These are phyloP conservation scores for Geosmithia flava DNA, from an alignment of 2,329 filamentous ascomycete genomes.

Conservation along the genomic window DNA sequence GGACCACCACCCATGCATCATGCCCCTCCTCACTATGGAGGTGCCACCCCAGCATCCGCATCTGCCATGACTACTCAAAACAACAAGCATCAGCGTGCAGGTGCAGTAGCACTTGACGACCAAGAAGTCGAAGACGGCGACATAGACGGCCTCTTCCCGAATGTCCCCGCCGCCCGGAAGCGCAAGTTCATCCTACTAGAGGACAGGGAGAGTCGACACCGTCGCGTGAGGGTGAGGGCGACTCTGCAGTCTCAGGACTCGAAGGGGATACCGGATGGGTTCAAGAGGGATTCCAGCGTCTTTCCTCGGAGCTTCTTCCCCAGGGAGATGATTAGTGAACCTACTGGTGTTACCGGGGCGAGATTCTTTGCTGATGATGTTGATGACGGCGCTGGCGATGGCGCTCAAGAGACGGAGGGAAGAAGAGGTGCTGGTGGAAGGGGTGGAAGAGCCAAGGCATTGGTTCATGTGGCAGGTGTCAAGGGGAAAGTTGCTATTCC, in stretches of 20 bases:
- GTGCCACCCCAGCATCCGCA: slow-evolving; percentile 17
- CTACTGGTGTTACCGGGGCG: slow-evolving; percentile 61
- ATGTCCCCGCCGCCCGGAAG: slow-evolving; percentile 79
- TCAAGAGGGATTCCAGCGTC: slow-evolving; percentile 80
- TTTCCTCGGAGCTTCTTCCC: slow-evolving; percentile 88
- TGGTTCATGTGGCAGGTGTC: too few relatives aligned
- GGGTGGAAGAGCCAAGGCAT: slow-evolving; percentile 45
- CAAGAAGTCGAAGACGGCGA: slow-evolving; percentile 23
- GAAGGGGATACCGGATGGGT: slow-evolving; percentile 91
- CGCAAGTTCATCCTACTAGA: slow-evolving; percentile 96
- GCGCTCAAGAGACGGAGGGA: slow-evolving; percentile 35
- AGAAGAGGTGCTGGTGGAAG: slow-evolving; percentile 23
- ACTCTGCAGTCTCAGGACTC: slow-evolving; percentile 90
- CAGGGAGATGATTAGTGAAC: slow-evolving; percentile 80
- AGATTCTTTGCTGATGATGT: slow-evolving; percentile 61
- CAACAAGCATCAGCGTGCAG: slow-evolving; percentile 23
- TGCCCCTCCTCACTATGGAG: slow-evolving; percentile 28
- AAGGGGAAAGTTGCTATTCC: slow-evolving; percentile 64
- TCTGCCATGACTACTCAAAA: too few relatives aligned
- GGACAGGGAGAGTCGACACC: slow-evolving; percentile 64
- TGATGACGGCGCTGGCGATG: slow-evolving; percentile 31
- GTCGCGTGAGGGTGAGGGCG: slow-evolving; percentile 73
- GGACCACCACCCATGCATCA: slow-evolving; percentile 43
- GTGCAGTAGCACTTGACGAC: slow-evolving; percentile 25
- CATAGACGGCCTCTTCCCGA: slow-evolving; percentile 62